A percentile compares a stretch with the other conserved stretches of the same genome.
Conservation (phyloP, 179 eudicot genomes). For the Pouteria campechiana region DNA sequence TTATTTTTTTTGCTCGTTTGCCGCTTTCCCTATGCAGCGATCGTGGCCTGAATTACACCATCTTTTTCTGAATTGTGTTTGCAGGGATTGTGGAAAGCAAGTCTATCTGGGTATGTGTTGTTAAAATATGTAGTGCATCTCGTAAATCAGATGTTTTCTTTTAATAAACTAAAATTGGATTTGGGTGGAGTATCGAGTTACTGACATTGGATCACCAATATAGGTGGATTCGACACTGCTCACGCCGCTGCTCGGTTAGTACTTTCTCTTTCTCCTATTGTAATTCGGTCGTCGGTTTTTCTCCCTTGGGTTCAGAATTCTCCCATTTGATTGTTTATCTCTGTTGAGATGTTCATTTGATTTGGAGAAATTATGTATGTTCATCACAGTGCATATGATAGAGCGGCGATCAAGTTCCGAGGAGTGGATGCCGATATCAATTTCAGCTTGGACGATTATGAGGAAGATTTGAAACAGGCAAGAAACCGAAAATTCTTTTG, state of each 20-base stretch:
- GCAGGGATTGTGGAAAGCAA: constrained; percentile 97
- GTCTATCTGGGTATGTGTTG: constrained; percentile 67
- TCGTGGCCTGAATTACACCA: too few relatives aligned
- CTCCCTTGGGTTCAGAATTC: too few relatives aligned
- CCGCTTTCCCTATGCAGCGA: too few relatives aligned
- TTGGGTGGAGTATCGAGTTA: too few relatives aligned
- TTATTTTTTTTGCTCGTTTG: not conserved
- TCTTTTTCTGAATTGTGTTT: not conserved
- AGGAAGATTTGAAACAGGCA: constrained; percentile 80
- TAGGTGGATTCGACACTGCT: constrained; percentile 97
- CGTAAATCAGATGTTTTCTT: too few relatives aligned
- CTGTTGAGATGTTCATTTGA: too few relatives aligned
- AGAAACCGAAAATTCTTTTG: not conserved
- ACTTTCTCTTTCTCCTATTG: constrained; percentile 4
- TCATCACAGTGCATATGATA: constrained; percentile 72
- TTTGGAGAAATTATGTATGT: not conserved
- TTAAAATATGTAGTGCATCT: too few relatives aligned
- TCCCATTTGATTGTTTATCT: too few relatives aligned
- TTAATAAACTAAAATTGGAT: too few relatives aligned
- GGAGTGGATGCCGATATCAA: constrained; percentile 87
- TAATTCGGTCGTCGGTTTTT: not conserved
- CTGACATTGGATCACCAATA: too few relatives aligned
- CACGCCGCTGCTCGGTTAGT: constrained; percentile 91
- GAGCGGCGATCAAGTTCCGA: constrained; percentile 87
- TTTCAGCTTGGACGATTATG: constrained; percentile 64